phyloP scores from a whole-genome alignment of 1,139 yeast genomes.

The Meyerozyma athensensis region DNA sequence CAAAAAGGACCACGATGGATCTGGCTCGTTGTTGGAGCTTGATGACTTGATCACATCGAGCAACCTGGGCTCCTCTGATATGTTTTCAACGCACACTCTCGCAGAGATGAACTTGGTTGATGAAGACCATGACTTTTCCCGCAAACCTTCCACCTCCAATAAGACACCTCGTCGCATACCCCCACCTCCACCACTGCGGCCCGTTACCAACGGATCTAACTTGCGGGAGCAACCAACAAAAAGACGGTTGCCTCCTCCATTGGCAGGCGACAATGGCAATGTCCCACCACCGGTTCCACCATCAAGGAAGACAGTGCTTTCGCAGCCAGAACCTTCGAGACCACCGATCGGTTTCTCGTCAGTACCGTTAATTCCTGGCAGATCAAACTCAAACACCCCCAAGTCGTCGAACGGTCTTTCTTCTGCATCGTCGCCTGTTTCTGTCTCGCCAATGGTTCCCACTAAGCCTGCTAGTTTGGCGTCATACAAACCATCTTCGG shows the following conservation, averaged over 20 bases:
- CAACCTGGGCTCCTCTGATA: constrained; percentile 5
- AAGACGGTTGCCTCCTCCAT: constrained; percentile 21
- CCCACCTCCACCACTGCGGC: constrained; percentile 34
- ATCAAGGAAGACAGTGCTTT: constrained; percentile 14
- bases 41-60: constrained; percentile 13
- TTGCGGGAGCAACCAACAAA: constrained; percentile 6
- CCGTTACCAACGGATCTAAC: constrained; percentile 7
- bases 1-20: constrained; percentile 28
- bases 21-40: constrained; percentile 17
- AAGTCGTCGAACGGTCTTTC: constrained; percentile 8
- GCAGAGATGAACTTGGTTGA: constrained; percentile 37
- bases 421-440: constrained; percentile 12
- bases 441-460: constrained; percentile 33
- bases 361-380: constrained; percentile 38
- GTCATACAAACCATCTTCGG: constrained; percentile 3
- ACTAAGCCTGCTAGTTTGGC: constrained; percentile 28
- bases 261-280: not conserved
- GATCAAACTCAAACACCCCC: constrained; percentile 29
- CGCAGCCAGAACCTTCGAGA: constrained; percentile 6
- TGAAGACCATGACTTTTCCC: constrained; percentile 22
- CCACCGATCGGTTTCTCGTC: constrained; percentile 35
- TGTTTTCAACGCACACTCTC: constrained; percentile 23
- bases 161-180: constrained; percentile 28
- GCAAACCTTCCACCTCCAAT: constrained; percentile 14
- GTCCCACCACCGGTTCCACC: constrained; percentile 28